phyloP scores from a whole-genome alignment of 2,329 filamentous ascomycete genomes.

The Cytospora piceae region DNA sequence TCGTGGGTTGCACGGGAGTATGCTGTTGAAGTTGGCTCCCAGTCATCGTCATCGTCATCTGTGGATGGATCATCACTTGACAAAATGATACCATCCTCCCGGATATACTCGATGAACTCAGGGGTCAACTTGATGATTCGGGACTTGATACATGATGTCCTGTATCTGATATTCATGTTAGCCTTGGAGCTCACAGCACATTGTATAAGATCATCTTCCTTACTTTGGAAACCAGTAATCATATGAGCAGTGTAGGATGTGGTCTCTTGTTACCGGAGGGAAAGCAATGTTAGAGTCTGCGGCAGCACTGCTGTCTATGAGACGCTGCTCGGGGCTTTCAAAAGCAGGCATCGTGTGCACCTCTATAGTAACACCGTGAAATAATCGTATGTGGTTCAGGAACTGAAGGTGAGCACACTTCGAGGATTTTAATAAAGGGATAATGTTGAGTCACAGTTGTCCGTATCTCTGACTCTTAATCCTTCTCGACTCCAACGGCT shows the following conservation, averaged over 20 bases:
- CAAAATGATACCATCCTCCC: conserved; percentile 89
- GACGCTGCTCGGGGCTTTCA: conserved; percentile 30
- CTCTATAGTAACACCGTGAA: background rate
- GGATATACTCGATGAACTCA: conserved; percentile 83
- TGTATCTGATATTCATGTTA: conserved; percentile 60
- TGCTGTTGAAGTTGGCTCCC: conserved; percentile 46
- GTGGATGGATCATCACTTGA: conserved; percentile 61
- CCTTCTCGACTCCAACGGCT: background rate
- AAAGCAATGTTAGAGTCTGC: conserved; percentile 61
- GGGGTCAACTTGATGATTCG: conserved; percentile 77
- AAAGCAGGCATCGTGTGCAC: conserved; percentile 40
- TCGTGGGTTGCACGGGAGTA: conserved; percentile 41
- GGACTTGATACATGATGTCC: conserved; percentile 80
- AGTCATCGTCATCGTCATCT: conserved; percentile 59
- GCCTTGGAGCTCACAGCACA: background rate
- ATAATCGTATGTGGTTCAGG: background rate
- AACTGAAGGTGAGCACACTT: background rate
- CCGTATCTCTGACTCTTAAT: conserved; percentile 16
- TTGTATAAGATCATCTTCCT: conserved; percentile 31
- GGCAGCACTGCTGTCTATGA: conserved; percentile 31
- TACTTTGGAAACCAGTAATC: conserved; percentile 86
- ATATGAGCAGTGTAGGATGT: conserved; percentile 94
- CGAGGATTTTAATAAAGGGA: background rate
- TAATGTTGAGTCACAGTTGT: conserved; percentile 18
- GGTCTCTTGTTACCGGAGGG: conserved; percentile 79